Evolutionary conservation across 306 rosid genomes (phyloP).

Genomic region (Argentina anserina): DNA sequence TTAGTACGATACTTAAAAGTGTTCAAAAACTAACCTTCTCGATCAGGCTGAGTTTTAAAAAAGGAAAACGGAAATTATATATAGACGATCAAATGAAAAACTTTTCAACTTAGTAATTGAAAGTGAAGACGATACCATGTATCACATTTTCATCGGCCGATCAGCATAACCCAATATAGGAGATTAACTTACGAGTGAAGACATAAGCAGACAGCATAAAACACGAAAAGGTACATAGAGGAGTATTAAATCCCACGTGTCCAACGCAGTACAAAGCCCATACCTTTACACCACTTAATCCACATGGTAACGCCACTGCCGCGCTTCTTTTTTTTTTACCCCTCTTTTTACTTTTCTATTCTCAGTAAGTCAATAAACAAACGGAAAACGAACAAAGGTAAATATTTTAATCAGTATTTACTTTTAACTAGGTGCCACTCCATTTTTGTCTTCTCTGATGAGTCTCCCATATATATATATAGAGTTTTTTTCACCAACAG

Average conservation of each 20-base stretch:
- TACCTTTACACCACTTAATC: not conserved
- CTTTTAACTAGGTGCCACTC: not conserved
- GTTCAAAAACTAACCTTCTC: too few relatives aligned
- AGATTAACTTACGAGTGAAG: not conserved
- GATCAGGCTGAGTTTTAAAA: too few relatives aligned
- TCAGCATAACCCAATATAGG: not conserved
- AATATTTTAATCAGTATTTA: not conserved
- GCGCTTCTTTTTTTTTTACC: not conserved
- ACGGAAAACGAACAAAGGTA: not conserved
- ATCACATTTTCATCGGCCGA: not conserved
- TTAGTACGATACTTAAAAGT: too few relatives aligned
- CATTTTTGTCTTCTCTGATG: not conserved
- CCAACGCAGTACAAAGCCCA: not conserved
- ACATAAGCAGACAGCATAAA: constrained; percentile 21
- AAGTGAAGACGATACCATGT: too few relatives aligned
- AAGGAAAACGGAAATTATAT: too few relatives aligned
- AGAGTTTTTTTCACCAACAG: too few relatives aligned
- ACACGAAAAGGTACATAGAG: constrained; percentile 6
- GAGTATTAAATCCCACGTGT: constrained; percentile 22
- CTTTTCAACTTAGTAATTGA: too few relatives aligned
- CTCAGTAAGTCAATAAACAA: not conserved
- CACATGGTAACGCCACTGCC: not conserved
- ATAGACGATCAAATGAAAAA: too few relatives aligned
- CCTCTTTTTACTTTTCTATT: not conserved
- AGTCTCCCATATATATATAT: constrained; percentile 24